These are phyloP conservation scores for Botrytis squamosa DNA, from an alignment of 2,329 filamentous ascomycete species.

Conservation along the genomic window DNA sequence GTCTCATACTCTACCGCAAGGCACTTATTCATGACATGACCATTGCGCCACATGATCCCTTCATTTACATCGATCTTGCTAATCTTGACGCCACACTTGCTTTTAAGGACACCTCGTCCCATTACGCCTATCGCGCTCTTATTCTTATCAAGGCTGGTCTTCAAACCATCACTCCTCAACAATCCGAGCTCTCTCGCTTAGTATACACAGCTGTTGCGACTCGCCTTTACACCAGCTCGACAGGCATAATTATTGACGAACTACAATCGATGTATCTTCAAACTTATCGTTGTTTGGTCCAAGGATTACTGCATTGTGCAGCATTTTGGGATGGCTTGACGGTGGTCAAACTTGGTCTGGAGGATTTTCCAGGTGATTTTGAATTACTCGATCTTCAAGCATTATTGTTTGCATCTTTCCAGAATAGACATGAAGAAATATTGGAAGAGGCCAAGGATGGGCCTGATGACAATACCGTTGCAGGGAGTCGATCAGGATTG, in stretches of 20 bases:
- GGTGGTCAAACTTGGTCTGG: conserved; percentile 20
- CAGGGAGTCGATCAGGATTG: conserved; percentile 22
- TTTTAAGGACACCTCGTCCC: conserved; percentile 31
- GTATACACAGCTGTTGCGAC: conserved; percentile 19
- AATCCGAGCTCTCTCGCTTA: neutral
- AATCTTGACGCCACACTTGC: conserved; percentile 27
- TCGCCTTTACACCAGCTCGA: neutral
- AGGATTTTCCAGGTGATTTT: conserved; percentile 25
- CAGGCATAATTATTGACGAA: conserved; percentile 25
- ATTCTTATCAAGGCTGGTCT: conserved; percentile 30
- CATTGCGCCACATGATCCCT: conserved; percentile 28
- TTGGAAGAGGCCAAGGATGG: neutral
- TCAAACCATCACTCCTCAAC: neutral
- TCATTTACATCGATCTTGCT: conserved; percentile 24
- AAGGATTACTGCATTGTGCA: conserved; percentile 25
- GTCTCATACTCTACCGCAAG: conserved; percentile 23
- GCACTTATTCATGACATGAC: conserved; percentile 20
- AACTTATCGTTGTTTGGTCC: conserved; percentile 28
- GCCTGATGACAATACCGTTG: conserved; percentile 1
- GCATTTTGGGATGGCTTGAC: conserved; percentile 33
- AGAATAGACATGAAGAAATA: conserved; percentile 7
- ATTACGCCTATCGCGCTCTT: conserved; percentile 28
- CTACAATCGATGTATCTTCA: conserved; percentile 21
- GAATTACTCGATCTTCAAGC: conserved; percentile 23
- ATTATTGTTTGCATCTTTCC: conserved; percentile 21